Conservation (phyloP, 345 rosid genomes). For the Hibiscus trionum region DNA sequence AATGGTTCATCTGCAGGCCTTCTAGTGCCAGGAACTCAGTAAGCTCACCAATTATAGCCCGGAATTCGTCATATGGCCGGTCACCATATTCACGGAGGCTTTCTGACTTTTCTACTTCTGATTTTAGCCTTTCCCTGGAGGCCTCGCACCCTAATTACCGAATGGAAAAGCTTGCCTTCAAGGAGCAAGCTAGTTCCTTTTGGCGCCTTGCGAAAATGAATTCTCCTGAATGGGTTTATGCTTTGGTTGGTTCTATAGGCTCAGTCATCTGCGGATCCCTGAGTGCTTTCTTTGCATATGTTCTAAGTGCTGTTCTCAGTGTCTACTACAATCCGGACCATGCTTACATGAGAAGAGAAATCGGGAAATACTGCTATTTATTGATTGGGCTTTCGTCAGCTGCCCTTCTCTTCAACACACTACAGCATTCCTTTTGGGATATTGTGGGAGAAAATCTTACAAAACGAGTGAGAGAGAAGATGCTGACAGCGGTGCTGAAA, state of each 20-base stretch:
- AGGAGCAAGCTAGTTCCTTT: slow-evolving; percentile 96
- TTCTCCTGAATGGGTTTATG: slow-evolving; percentile 95
- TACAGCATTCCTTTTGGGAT: slow-evolving; percentile 97
- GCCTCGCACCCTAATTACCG: slow-evolving; percentile 67
- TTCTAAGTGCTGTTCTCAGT: slow-evolving; percentile 86
- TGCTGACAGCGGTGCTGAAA: slow-evolving; percentile 78
- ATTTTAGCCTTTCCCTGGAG: slow-evolving; percentile 85
- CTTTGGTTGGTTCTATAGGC: slow-evolving; percentile 82
- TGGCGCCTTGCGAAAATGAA: slow-evolving; percentile 98
- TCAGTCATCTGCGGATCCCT: slow-evolving; percentile 94
- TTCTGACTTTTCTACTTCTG: slow-evolving; percentile 98
- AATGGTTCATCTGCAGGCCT: slow-evolving; percentile 51
- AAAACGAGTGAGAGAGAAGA: slow-evolving; percentile 91
- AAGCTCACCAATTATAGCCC: slow-evolving; percentile 91
- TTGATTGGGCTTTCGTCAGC: slow-evolving; percentile 93
- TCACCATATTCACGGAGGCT: slow-evolving; percentile 93
- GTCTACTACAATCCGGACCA: slow-evolving; percentile 84
- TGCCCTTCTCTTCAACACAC: slow-evolving; percentile 80
- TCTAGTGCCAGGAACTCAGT: slow-evolving; percentile 98
- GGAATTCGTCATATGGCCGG: slow-evolving; percentile 92
- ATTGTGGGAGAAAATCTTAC: slow-evolving; percentile 96
- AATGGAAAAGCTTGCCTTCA: slow-evolving; percentile 79
- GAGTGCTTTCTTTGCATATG: slow-evolving; percentile 94
- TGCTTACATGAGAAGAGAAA: slow-evolving; percentile 78
- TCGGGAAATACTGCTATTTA: slow-evolving; percentile 80